Conservation (phyloP, 2,329 filamentous ascomycete species). For the Exophiala phaeomuriformis region DNA sequence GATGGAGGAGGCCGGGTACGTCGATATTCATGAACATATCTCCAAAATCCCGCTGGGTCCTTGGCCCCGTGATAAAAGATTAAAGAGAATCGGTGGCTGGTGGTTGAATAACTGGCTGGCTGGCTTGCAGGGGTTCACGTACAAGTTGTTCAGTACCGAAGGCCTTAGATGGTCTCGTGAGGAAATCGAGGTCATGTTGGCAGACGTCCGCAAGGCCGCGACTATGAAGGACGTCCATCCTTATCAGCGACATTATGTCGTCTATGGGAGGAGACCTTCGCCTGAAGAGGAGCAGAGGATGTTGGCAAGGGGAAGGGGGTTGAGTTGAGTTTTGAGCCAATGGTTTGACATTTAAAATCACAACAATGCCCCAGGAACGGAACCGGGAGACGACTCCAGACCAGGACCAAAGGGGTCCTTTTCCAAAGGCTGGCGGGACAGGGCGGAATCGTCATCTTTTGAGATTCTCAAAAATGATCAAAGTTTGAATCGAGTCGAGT, state of each 20-base stretch:
- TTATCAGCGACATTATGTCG: constrained; percentile 37
- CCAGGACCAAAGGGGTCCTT: too few species aligned
- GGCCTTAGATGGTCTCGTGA: constrained; percentile 39
- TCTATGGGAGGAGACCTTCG: constrained; percentile 30
- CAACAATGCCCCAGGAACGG: too few species aligned
- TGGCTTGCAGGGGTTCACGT: constrained; percentile 39
- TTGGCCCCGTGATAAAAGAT: constrained; percentile 44
- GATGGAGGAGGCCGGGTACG: constrained; percentile 52
- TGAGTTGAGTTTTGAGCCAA: neutral
- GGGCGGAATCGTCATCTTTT: too few species aligned
- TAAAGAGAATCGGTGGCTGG: constrained; percentile 45
- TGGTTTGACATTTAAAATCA: too few species aligned
- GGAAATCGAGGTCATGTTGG: constrained; percentile 43
- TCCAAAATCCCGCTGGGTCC: constrained; percentile 48
- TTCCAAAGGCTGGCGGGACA: too few species aligned
- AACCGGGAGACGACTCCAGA: too few species aligned
- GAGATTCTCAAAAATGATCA: too few species aligned
- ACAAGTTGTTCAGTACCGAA: constrained; percentile 35
- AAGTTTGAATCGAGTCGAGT: too few species aligned
- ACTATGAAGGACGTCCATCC: constrained; percentile 36
- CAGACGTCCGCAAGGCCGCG: constrained; percentile 39
- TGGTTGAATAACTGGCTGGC: constrained; percentile 42
- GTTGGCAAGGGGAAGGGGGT: constrained; percentile 4
- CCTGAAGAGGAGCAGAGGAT: constrained; percentile 20
- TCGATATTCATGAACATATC: constrained; percentile 48